phyloP scores from a whole-genome alignment of 306 rosid genomes.

The Medicago lupulina region DNA sequence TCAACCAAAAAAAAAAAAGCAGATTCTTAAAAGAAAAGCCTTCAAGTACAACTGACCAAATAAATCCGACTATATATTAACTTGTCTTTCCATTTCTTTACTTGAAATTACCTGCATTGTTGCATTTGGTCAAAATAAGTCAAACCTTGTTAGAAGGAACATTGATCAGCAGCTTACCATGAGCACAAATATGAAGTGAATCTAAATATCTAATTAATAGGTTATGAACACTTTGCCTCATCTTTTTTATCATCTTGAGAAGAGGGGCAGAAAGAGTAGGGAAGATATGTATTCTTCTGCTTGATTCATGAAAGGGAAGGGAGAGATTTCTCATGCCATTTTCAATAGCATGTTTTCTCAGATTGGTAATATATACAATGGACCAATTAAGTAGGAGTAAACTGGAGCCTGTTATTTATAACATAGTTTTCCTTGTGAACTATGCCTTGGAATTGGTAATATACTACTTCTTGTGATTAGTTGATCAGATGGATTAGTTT shows the following conservation, averaged over 20 bases:
- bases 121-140: conserved; percentile 49
- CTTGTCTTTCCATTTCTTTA: conserved; percentile 58
- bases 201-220: conserved; percentile 10
- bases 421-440: no score
- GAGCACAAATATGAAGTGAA: conserved; percentile 43
- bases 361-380: no score
- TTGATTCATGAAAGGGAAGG: neutral
- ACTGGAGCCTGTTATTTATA: no score
- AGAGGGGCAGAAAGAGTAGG: neutral
- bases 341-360: no score
- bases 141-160: conserved; percentile 42
- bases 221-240: conserved; percentile 59
- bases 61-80: conserved; percentile 10
- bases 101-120: conserved; percentile 61
- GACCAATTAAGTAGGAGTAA: no score
- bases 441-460: no score
- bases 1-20: no score
- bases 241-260: conserved; percentile 75
- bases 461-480: no score
- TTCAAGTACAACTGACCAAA: conserved; percentile 29
- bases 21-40: conserved; percentile 33
- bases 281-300: neutral
- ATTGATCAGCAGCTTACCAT: conserved; percentile 35
- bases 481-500: no score
- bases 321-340: no score